Percentiles rank a stretch among this genome's conserved stretches.
Conservation (phyloP, 257 asterid genomes). For the Salvia splendens region DNA sequence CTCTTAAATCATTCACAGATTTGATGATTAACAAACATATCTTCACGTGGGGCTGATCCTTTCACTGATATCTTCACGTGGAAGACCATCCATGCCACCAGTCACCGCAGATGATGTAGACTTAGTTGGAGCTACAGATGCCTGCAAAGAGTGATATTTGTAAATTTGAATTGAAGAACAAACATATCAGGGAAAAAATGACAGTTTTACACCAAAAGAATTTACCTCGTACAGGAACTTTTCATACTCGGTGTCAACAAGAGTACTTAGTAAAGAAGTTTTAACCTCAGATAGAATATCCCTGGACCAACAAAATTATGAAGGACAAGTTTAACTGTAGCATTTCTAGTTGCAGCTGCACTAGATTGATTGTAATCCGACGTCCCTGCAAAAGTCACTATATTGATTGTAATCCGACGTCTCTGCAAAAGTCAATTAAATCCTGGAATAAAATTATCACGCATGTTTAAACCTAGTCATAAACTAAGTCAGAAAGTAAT, state of each 20-base stretch:
- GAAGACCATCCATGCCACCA: too few relatives aligned
- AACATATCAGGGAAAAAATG: slow-evolving; percentile 23
- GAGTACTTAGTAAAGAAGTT: slow-evolving; percentile 95
- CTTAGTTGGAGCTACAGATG: slow-evolving; percentile 80
- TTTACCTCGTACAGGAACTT: slow-evolving; percentile 90
- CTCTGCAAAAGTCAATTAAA: slow-evolving; percentile 95
- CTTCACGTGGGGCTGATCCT: slow-evolving; percentile 48
- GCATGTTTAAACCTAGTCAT: slow-evolving; percentile 17
- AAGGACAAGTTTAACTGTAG: slow-evolving; percentile 74
- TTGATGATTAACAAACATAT: slow-evolving; percentile 1
- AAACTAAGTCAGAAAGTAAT: slow-evolving; percentile 23
- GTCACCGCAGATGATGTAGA: too few relatives aligned
- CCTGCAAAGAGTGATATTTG: slow-evolving; percentile 41
- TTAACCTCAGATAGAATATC: slow-evolving; percentile 92
- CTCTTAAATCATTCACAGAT: slow-evolving; percentile 17
- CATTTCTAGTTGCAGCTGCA: too few relatives aligned
- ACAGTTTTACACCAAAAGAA: slow-evolving; percentile 11
- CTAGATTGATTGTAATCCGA: slow-evolving; percentile 95
- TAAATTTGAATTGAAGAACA: slow-evolving; percentile 19
- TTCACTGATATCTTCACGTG: slow-evolving; percentile 88
- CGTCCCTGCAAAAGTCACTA: slow-evolving; percentile 96
- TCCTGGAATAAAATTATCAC: slow-evolving; percentile 57
- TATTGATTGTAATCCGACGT: slow-evolving; percentile 91
- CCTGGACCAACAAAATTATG: slow-evolving; percentile 99
- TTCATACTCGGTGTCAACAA: slow-evolving; percentile 96